phyloP scores from a whole-genome alignment of 768 basidiomycete species.

The Hemileccinum impolitum region DNA sequence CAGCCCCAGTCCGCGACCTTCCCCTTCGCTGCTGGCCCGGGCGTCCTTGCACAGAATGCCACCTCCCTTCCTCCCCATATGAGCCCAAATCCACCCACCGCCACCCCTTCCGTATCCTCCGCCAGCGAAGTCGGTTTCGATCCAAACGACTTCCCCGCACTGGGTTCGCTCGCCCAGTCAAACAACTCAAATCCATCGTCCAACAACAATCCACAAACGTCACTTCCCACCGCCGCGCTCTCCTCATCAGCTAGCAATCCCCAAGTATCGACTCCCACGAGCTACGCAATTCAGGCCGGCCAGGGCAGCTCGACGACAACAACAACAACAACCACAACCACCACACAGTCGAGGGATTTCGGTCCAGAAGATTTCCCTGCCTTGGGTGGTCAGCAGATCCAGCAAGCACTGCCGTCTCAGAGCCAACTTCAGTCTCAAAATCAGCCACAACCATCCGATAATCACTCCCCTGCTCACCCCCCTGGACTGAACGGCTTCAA shows the following conservation, averaged over 20 bases:
- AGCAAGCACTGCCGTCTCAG: slow-evolving; percentile 26
- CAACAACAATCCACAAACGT: slow-evolving; percentile 32
- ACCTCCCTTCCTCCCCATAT: slow-evolving; percentile 50
- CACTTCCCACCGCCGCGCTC: slow-evolving; percentile 21
- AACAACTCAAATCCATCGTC: slow-evolving; percentile 37
- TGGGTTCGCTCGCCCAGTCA: slow-evolving; percentile 60
- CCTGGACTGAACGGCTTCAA: slow-evolving; percentile 73
- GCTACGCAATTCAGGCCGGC: slow-evolving; percentile 82
- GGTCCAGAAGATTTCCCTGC: slow-evolving; percentile 91
- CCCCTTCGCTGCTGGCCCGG: slow-evolving; percentile 48
- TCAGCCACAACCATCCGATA: slow-evolving; percentile 32
- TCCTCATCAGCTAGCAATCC: slow-evolving; percentile 30
- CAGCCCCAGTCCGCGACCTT: slow-evolving; percentile 43
- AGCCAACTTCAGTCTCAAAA: slow-evolving; percentile 28
- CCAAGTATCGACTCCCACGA: slow-evolving; percentile 43
- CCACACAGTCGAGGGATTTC: slow-evolving; percentile 40
- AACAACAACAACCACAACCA: slow-evolving; percentile 3
- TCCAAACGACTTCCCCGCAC: slow-evolving; percentile 85
- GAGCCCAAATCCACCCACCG: slow-evolving; percentile 42
- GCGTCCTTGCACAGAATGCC: slow-evolving; percentile 55
- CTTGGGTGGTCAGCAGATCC: slow-evolving; percentile 53
- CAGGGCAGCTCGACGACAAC: slow-evolving; percentile 33
- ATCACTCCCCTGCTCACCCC: slow-evolving; percentile 47
- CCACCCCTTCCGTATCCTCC: slow-evolving; percentile 49
- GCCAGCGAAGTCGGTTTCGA: slow-evolving; percentile 76